Conservation (phyloP, 1,284 basidiomycete genomes). For the Vanrija sp. region DNA sequence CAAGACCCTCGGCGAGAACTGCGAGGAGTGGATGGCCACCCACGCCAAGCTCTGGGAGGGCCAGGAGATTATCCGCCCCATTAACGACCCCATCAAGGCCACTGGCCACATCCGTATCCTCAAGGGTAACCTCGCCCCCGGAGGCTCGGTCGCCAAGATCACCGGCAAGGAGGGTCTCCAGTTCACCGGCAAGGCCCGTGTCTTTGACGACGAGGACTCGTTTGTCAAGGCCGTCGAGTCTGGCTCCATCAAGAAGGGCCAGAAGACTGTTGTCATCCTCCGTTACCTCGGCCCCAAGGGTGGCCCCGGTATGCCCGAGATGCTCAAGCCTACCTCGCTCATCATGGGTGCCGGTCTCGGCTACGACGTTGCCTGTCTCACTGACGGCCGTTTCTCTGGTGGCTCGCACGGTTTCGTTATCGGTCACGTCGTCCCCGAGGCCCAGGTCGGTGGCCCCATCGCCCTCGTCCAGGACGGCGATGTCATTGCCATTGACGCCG, state of each 20-base stretch:
- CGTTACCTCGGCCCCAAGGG: conserved; percentile 95
- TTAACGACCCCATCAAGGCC: conserved; percentile 81
- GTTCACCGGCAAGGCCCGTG: conserved; percentile 58
- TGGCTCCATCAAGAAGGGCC: conserved; percentile 77
- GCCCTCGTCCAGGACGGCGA: conserved; percentile 92
- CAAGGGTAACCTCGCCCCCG: conserved; percentile 84
- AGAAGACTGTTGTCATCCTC: conserved; percentile 76
- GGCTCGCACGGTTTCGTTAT: conserved; percentile 58
- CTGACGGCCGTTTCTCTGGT: conserved; percentile 94
- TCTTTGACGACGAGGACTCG: conserved; percentile 64
- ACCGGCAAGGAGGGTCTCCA: conserved; percentile 90
- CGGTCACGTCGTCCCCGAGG: conserved; percentile 62
- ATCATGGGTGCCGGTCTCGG: conserved; percentile 91
- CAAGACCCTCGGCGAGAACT: conserved; percentile 87
- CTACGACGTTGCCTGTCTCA: conserved; percentile 84
- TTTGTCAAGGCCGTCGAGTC: conserved; percentile 80
- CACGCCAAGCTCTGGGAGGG: conserved; percentile 65
- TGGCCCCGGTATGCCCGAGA: conserved; percentile 88
- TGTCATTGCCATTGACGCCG: conserved; percentile 73
- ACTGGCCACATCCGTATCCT: conserved; percentile 89
- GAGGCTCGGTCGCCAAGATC: conserved; percentile 87
- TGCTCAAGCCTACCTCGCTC: conserved; percentile 72
- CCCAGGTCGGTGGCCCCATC: conserved; percentile 89
- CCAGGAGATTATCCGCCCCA: conserved; percentile 76
- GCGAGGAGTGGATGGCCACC: conserved; percentile 65